Conservation (phyloP, 257 asterid species). For the Forsythia viridissima region DNA sequence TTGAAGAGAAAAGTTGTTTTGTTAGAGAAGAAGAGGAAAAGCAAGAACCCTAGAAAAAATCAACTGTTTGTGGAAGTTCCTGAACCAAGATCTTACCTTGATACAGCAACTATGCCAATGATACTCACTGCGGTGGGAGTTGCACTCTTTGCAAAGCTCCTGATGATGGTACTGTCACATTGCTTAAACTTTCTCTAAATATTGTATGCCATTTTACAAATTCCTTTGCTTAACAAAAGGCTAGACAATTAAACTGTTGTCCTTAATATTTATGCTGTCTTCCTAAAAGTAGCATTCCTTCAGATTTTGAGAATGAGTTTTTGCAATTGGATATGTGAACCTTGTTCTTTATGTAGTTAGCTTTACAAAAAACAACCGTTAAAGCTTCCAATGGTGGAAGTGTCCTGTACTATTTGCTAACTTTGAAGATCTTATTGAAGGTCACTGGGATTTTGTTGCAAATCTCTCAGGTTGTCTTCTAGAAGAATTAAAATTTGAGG, state of each 20-base stretch:
- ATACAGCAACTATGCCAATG: constrained; percentile 83
- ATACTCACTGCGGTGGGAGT: constrained; percentile 74
- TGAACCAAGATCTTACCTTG: constrained; percentile 68
- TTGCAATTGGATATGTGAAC: background rate
- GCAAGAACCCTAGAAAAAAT: constrained; percentile 45
- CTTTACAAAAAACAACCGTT: background rate
- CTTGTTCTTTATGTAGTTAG: background rate
- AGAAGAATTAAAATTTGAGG: background rate
- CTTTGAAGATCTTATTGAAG: background rate
- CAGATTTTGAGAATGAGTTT: background rate
- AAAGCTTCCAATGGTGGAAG: background rate
- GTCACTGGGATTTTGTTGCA: constrained; percentile 4
- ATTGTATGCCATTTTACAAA: constrained; percentile 1
- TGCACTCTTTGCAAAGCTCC: constrained; percentile 71
- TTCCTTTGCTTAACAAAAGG: background rate
- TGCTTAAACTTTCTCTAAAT: background rate
- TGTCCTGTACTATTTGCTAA: background rate
- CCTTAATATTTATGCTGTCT: background rate
- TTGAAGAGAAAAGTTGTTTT: constrained; percentile 60
- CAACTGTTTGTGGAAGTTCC: constrained; percentile 70
- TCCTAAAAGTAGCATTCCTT: background rate
- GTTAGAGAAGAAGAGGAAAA: constrained; percentile 52
- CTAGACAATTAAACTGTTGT: background rate
- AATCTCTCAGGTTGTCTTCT: background rate
- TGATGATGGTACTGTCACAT: constrained; percentile 65